Evolutionary conservation across 108 stramenopile genomes (phyloP), one percentile per base, ranked within the genome.

Genomic region (Pseudonitzschia pungens): DNA sequence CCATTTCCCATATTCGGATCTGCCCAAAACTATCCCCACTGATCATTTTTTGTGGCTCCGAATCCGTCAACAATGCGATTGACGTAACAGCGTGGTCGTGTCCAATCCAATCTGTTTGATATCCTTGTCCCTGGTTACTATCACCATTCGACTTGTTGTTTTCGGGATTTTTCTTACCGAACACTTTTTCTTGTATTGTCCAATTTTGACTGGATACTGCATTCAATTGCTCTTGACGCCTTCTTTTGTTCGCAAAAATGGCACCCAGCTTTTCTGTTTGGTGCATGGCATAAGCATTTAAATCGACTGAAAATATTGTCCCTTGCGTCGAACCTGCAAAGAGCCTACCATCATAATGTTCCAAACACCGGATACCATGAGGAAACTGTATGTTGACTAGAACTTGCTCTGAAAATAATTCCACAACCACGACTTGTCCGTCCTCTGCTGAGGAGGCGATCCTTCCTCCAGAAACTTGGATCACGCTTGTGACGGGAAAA

Each of bases 1-100:
- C 80, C 32, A 92, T 40, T 64, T 92, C 89, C 94, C 94, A 95
- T n/a, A 91, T 78, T 21, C 94, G 88, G 29, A 95, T 29, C 9
- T 86, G 77, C 28, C 94, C 94, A 62, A 80, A 78, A 28, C 84
- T 74, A 42, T 88, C 89, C 6, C 93, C 93, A 74, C 87, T 90
- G 16, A 85, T 79, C 20, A 94, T 75, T 15, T 75, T 45, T 42
- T 71, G 50, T 29, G 68, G 45, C 15, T 79, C 74, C 18, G 76
- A 59, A 27, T 86, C 86, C 22, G 78, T 84, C 28, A 85, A 72
- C 14, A 90, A 33, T 50, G 86, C 84, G n/a, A 94, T 70, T 14
- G 85, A 73, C 20, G 82, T 73, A 22, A 94, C 83, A 21, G 88
- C 77, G 28, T 78, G 84, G 21, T 82, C 84, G 63, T 94, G 93